A percentile compares a stretch with the other conserved stretches of the same genome.
Evolutionary conservation across 306 rosid genomes (phyloP).

Genomic region (Acacia crassicarpa): DNA sequence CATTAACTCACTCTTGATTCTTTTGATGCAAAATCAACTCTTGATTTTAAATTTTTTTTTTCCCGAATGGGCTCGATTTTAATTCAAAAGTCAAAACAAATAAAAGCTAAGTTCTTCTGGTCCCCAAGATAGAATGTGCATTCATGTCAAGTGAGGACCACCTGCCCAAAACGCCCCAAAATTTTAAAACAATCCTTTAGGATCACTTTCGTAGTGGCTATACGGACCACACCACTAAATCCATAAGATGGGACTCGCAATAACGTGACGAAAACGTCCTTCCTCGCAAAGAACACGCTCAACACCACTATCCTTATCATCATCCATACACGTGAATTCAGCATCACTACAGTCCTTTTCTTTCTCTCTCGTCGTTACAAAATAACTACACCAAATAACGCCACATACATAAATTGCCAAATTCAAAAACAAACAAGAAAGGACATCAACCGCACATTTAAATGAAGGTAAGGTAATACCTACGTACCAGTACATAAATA

Average conservation of each 20-base stretch:
- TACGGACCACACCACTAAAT: constrained; percentile 12
- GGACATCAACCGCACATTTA: not conserved
- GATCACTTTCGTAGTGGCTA: constrained; percentile 27
- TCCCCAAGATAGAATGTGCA: constrained; percentile 1
- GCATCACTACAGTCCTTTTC: not conserved
- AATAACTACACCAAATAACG: not conserved
- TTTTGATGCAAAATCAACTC: too few species aligned
- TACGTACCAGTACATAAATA: constrained; percentile 3
- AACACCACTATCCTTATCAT: not conserved
- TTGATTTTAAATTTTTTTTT: not conserved
- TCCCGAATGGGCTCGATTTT: too few species aligned
- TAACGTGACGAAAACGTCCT: constrained; percentile 22
- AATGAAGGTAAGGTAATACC: not conserved
- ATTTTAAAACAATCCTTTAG: constrained; percentile 2
- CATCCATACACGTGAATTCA: constrained; percentile 27
- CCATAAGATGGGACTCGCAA: constrained; percentile 10
- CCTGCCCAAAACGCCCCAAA: not conserved
- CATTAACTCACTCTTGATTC: too few species aligned
- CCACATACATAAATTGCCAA: not conserved
- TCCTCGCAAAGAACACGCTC: not conserved
- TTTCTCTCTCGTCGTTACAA: not conserved
- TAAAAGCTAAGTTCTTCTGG: not conserved
- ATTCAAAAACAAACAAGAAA: not conserved
- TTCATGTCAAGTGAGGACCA: constrained; percentile 4
- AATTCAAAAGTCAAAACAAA: too few species aligned